A percentile compares a stretch with the other conserved stretches of the same genome.
Evolutionary conservation across 2,329 filamentous ascomycete species (phyloP).

Genomic region (Annulohypoxylon truncatum): DNA sequence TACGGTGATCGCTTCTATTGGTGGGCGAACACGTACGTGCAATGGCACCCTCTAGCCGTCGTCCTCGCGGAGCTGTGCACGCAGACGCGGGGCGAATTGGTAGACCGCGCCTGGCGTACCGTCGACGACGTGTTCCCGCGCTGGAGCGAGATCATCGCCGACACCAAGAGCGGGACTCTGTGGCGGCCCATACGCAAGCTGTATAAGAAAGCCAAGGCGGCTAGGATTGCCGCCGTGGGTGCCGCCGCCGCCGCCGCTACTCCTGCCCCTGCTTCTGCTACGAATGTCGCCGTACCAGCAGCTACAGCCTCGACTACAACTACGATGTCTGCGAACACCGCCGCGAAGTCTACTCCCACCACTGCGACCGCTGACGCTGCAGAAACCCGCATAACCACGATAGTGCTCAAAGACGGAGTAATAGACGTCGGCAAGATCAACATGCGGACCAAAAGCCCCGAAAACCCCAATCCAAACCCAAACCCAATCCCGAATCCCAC

Average conservation of each 20-base stretch:
- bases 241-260: neutral
- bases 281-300: neutral
- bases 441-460: slow-evolving; percentile 1
- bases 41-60: slow-evolving; percentile 67
- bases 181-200: slow-evolving; percentile 67
- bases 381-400: neutral
- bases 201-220: slow-evolving; percentile 60
- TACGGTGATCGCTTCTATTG: slow-evolving; percentile 57
- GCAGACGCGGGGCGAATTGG: slow-evolving; percentile 58
- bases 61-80: slow-evolving; percentile 64
- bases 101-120: slow-evolving; percentile 61
- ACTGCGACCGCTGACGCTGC: neutral
- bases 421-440: slow-evolving; percentile 11
- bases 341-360: neutral
- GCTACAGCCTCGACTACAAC: neutral
- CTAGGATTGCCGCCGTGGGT: slow-evolving; percentile 50
- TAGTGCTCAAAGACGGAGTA: neutral
- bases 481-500: neutral
- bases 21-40: slow-evolving; percentile 63
- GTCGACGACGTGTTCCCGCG: slow-evolving; percentile 59
- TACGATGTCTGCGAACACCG: neutral
- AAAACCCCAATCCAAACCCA: neutral
- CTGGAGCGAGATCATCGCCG: slow-evolving; percentile 60
- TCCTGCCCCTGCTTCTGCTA: slow-evolving; percentile 18
- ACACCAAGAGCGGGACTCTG: slow-evolving; percentile 61